phyloP scores from a whole-genome alignment of 2,329 filamentous ascomycete genomes.

The Elsinoe batatas region DNA sequence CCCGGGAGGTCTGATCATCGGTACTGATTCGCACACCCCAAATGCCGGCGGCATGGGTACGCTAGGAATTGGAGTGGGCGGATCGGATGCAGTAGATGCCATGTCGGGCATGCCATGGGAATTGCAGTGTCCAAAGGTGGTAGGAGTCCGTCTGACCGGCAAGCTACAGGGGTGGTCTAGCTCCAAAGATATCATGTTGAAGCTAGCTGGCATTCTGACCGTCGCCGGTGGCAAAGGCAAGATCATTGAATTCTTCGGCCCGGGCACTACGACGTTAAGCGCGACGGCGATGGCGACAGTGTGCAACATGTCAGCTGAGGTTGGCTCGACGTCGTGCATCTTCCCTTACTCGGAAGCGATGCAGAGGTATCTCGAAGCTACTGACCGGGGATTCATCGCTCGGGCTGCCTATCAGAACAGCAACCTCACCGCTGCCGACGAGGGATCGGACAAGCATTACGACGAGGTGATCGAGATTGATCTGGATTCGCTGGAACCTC shows the following conservation, averaged over 20 bases:
- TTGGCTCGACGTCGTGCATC: constrained; percentile 79
- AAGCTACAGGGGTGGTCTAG: constrained; percentile 81
- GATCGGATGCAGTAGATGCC: constrained; percentile 93
- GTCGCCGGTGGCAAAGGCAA: constrained; percentile 96
- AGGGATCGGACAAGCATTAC: constrained; percentile 62
- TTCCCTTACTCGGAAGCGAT: constrained; percentile 98
- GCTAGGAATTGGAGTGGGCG: constrained; percentile 92
- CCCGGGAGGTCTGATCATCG: constrained; percentile 94
- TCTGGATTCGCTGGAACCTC: constrained; percentile 79
- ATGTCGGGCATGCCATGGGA: constrained; percentile 96
- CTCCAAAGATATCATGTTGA: constrained; percentile 96
- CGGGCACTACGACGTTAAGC: constrained; percentile 63
- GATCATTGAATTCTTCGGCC: constrained; percentile 69
- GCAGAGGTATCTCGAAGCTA: constrained; percentile 89
- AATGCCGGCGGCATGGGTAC: constrained; percentile 88
- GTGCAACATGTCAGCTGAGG: constrained; percentile 54
- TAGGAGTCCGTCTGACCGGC: constrained; percentile 77
- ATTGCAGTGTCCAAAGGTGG: constrained; percentile 82
- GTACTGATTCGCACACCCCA: constrained; percentile 95
- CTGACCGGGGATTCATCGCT: constrained; percentile 82
- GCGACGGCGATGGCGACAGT: constrained; percentile 85
- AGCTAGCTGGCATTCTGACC: constrained; percentile 91
- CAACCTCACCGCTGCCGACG: constrained; percentile 73
- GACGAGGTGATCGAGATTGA: constrained; percentile 87
- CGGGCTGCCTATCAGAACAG: constrained; percentile 81